These are phyloP conservation scores for Leccinum pachyderme DNA, from an alignment of 1,284 basidiomycete genomes.

Conservation along the genomic window DNA sequence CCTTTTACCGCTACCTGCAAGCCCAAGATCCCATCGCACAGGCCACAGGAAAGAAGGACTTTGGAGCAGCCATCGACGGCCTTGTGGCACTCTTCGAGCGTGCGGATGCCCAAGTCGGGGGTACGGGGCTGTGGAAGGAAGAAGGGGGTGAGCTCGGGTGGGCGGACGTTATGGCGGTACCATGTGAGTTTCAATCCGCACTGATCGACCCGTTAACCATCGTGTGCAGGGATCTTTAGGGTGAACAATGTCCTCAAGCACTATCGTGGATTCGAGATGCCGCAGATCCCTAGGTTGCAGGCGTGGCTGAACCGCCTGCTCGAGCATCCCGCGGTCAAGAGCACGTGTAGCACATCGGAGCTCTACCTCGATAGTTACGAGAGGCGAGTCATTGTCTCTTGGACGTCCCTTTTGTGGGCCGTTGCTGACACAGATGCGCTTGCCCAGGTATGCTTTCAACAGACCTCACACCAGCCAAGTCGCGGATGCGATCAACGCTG, in stretches of 20 bases:
- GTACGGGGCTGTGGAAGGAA: slow-evolving; percentile 53
- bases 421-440: neutral
- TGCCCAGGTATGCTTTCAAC: slow-evolving; percentile 64
- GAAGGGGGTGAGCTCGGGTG: slow-evolving; percentile 56
- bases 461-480: slow-evolving; percentile 72
- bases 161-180: slow-evolving; percentile 70
- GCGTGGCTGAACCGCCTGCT: slow-evolving; percentile 58
- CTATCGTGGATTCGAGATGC: slow-evolving; percentile 65
- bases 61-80: slow-evolving; percentile 50
- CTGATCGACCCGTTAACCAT: neutral
- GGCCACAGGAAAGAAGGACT: slow-evolving; percentile 55
- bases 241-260: slow-evolving; percentile 64
- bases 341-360: slow-evolving; percentile 68
- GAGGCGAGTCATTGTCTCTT: slow-evolving; percentile 40
- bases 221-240: slow-evolving; percentile 58
- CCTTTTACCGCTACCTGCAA: slow-evolving; percentile 79
- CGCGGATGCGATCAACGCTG: slow-evolving; percentile 68
- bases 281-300: slow-evolving; percentile 45
- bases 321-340: slow-evolving; percentile 60
- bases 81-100: slow-evolving; percentile 61
- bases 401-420: neutral
- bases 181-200: slow-evolving; percentile 52
- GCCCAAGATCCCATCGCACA: slow-evolving; percentile 64
- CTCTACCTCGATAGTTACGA: slow-evolving; percentile 79
- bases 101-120: slow-evolving; percentile 46